These are phyloP conservation scores for Colletotrichum sp. DNA, from an alignment of 2,329 filamentous ascomycete genomes.

Conservation along the genomic window DNA sequence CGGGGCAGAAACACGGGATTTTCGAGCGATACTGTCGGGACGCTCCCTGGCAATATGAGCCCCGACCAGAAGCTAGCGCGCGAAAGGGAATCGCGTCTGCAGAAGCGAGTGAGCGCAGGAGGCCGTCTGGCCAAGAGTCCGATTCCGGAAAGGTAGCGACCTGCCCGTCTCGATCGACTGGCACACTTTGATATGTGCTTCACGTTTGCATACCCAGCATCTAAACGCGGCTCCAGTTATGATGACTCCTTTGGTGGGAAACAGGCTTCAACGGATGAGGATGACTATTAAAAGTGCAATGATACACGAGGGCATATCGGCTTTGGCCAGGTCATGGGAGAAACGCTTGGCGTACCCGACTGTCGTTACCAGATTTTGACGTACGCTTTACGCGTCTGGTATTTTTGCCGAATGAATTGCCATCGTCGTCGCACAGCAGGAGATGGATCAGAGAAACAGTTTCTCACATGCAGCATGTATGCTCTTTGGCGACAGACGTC, in stretches of 20 bases:
- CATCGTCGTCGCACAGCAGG: background rate
- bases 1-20: conserved; percentile 52
- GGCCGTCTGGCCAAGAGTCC: conserved; percentile 72
- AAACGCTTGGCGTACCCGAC: conserved; percentile 6
- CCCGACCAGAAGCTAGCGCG: conserved; percentile 56
- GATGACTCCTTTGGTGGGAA: background rate
- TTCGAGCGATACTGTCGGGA: conserved; percentile 64
- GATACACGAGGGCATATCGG: background rate
- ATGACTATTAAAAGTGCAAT: background rate
- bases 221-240: background rate
- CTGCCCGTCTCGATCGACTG: conserved; percentile 26
- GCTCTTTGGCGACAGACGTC: background rate
- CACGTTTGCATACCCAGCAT: conserved; percentile 1
- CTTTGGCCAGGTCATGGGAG: background rate
- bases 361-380: conserved; percentile 2
- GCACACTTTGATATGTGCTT: conserved; percentile 14
- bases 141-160: conserved; percentile 65
- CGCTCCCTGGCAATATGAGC: conserved; percentile 56
- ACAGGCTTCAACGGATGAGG: background rate
- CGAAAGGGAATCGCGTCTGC: conserved; percentile 72
- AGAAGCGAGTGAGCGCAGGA: conserved; percentile 81
- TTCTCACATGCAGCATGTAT: conserved; percentile 2
- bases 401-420: background rate
- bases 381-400: background rate
- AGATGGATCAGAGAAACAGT: background rate